Conservation (phyloP, 352 stramenopile species). For the Thalassiosira exigua region DNA sequence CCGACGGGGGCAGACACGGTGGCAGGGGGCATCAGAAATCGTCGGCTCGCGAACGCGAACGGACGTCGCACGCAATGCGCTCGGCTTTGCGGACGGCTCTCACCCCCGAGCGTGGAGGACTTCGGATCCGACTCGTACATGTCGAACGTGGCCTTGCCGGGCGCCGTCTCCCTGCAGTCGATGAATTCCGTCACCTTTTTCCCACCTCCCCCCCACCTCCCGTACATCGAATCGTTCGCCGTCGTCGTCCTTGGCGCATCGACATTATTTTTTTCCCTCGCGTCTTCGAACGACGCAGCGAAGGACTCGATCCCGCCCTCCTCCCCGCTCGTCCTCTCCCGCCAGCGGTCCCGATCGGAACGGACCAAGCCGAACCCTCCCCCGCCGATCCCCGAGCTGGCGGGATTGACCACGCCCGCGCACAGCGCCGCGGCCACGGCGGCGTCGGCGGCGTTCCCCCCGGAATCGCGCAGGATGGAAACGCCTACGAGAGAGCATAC, state of each 20-base stretch:
- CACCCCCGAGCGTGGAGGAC: constrained; percentile 61
- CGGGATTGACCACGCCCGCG: constrained; percentile 76
- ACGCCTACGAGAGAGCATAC: constrained; percentile 71
- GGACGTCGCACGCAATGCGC: too few relatives aligned
- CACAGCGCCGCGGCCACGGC: constrained; percentile 73
- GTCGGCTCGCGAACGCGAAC: too few relatives aligned
- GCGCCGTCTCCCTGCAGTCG: constrained; percentile 75
- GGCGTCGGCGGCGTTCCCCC: constrained; percentile 79
- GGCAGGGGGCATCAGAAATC: too few relatives aligned
- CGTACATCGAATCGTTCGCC: background rate
- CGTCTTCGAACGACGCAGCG: constrained; percentile 39
- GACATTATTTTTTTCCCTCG: constrained; percentile 9
- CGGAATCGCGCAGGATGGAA: constrained; percentile 57
- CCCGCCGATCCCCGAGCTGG: constrained; percentile 76
- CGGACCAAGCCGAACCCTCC: constrained; percentile 80
- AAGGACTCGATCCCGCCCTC: too few relatives aligned
- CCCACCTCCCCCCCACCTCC: background rate
- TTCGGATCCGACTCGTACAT: constrained; percentile 61
- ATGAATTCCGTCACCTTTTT: constrained; percentile 71
- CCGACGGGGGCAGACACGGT: too few relatives aligned
- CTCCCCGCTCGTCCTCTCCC: constrained; percentile 13
- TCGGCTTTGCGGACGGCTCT: too few relatives aligned
- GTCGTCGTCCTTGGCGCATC: background rate
- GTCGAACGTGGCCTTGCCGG: constrained; percentile 44
- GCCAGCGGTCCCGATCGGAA: constrained; percentile 19